A percentile compares a stretch with the other conserved stretches of the same genome.
phyloP scores from a whole-genome alignment of 2,329 filamentous ascomycete species.

The Pyrenochaeta sp. region DNA sequence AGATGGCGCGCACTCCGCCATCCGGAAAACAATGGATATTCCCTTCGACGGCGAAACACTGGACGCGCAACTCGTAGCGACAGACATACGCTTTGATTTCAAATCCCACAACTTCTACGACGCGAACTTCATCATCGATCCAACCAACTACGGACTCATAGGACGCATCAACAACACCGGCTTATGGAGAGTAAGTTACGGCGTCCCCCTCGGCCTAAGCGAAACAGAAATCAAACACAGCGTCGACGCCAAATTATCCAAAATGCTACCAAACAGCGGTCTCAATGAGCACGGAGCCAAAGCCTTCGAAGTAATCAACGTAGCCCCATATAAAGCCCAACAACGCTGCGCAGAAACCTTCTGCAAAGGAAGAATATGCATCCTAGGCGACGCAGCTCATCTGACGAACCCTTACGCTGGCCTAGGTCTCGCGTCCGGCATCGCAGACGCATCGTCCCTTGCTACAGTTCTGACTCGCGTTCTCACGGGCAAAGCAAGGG shows the following conservation, averaged over 20 bases:
- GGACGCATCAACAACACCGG: constrained; percentile 45
- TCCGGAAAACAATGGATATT: constrained; percentile 31
- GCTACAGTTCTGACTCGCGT: constrained; percentile 37
- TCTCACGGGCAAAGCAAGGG: constrained; percentile 20
- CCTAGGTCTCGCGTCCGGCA: constrained; percentile 45
- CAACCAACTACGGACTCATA: constrained; percentile 49
- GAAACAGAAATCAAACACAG: constrained; percentile 39
- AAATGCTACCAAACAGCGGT: constrained; percentile 41
- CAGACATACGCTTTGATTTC: constrained; percentile 50
- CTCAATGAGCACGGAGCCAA: constrained; percentile 20
- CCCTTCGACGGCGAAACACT: constrained; percentile 46
- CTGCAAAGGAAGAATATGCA: constrained; percentile 41
- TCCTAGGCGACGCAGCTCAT: constrained; percentile 54
- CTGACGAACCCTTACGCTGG: constrained; percentile 51
- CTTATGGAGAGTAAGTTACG: constrained; percentile 55
- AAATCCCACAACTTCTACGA: constrained; percentile 49
- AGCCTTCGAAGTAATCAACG: constrained; percentile 42
- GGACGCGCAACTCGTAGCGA: constrained; percentile 50
- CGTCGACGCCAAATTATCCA: constrained; percentile 38
- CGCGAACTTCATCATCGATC: constrained; percentile 53
- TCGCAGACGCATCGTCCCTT: constrained; percentile 46
- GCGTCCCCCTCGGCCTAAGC: constrained; percentile 41
- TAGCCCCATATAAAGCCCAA: constrained; percentile 54
- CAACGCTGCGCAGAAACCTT: constrained; percentile 48
- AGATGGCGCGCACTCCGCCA: constrained; percentile 36